phyloP scores from a whole-genome alignment of 2,329 filamentous ascomycete genomes.

The Sporothrix sp. region DNA sequence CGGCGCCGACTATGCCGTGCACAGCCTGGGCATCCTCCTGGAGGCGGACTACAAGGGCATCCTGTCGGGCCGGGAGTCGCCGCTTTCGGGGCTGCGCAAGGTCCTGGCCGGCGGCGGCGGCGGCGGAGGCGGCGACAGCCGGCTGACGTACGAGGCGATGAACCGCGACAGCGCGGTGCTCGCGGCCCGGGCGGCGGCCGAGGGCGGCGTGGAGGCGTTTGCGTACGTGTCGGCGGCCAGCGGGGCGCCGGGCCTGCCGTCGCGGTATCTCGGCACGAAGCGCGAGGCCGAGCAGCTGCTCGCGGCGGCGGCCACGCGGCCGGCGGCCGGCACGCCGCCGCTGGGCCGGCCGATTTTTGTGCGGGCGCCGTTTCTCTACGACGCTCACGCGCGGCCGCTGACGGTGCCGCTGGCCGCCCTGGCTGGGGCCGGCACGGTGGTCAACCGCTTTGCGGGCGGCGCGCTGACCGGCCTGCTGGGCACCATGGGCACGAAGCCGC shows the following conservation, averaged over 20 bases:
- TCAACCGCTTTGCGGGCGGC: constrained; percentile 70
- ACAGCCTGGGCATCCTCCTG: constrained; percentile 90
- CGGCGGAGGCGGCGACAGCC: background rate
- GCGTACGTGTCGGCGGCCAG: constrained; percentile 83
- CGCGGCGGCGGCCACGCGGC: constrained; percentile 41
- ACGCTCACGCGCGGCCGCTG: constrained; percentile 63
- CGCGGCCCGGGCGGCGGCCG: constrained; percentile 65
- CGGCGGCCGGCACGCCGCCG: constrained; percentile 44
- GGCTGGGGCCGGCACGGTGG: constrained; percentile 61
- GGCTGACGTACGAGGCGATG: constrained; percentile 89
- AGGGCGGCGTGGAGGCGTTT: constrained; percentile 58
- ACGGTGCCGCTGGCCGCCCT: constrained; percentile 78
- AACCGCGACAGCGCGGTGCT: constrained; percentile 83
- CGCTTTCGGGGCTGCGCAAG: constrained; percentile 65
- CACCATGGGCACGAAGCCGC: constrained; percentile 70
- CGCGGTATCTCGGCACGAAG: constrained; percentile 84
- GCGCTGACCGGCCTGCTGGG: constrained; percentile 70
- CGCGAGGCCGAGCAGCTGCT: constrained; percentile 63
- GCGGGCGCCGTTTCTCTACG: constrained; percentile 81
- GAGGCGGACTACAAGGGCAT: constrained; percentile 98
- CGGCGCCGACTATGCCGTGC: constrained; percentile 75
- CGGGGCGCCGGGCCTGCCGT: constrained; percentile 74
- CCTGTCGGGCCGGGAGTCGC: constrained; percentile 70
- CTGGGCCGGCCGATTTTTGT: constrained; percentile 63
- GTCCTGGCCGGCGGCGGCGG: constrained; percentile 59